A percentile compares a stretch with the other conserved stretches of the same genome.
Conservation (phyloP, 345 rosid species). For the Excoecaria agallocha region DNA sequence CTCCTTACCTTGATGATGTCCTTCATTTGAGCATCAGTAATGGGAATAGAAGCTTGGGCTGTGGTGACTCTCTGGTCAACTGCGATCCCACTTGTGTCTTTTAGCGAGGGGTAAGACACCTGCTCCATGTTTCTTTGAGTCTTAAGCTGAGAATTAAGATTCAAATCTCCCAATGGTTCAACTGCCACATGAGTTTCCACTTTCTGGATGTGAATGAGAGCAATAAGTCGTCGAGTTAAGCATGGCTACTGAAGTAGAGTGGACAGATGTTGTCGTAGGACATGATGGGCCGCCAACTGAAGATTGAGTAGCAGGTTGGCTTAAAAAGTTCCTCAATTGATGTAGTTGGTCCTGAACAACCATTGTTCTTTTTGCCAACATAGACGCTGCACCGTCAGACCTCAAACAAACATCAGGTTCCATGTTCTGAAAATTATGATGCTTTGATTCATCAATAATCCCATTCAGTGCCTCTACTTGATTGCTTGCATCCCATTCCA, state of each 20-base stretch:
- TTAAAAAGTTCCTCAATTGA: slow-evolving; percentile 66
- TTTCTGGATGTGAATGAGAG: slow-evolving; percentile 50
- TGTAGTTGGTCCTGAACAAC: slow-evolving; percentile 64
- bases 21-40: slow-evolving; percentile 31
- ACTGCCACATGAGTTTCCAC: slow-evolving; percentile 29
- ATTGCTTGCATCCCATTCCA: slow-evolving; percentile 70
- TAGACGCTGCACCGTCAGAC: slow-evolving; percentile 46
- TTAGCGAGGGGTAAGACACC: slow-evolving; percentile 35
- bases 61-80: slow-evolving; percentile 33
- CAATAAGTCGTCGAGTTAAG: slow-evolving; percentile 59
- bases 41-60: slow-evolving; percentile 37
- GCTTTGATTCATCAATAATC: slow-evolving; percentile 43
- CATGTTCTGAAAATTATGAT: slow-evolving; percentile 38
- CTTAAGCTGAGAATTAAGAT: slow-evolving; percentile 33
- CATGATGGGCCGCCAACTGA: slow-evolving; percentile 68
- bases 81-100: slow-evolving; percentile 34
- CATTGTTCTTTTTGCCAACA: slow-evolving; percentile 44
- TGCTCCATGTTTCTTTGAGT: slow-evolving; percentile 37
- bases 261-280: slow-evolving; percentile 79
- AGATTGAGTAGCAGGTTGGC: slow-evolving; percentile 71
- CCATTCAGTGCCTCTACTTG: slow-evolving; percentile 50
- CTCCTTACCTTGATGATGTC: slow-evolving; percentile 38
- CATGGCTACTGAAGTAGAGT: slow-evolving; percentile 81
- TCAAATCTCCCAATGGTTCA: slow-evolving; percentile 39
- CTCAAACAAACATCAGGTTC: slow-evolving; percentile 51